Percentiles rank a stretch among this genome's conserved stretches.
Conservation (phyloP, 192 early-diverging fungal genomes). For the Backusella westeae region DNA sequence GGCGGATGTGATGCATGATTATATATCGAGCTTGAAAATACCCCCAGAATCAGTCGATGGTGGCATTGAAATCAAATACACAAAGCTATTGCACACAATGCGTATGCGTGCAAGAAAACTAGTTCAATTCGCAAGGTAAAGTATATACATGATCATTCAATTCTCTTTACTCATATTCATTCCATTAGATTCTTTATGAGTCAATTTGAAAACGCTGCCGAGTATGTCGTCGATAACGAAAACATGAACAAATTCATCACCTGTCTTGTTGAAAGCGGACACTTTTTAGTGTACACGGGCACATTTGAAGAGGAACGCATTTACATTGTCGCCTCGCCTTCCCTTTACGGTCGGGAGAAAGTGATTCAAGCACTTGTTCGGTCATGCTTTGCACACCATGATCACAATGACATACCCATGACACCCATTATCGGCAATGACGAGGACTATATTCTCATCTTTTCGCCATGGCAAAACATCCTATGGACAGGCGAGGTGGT, state of each 20-base stretch:
- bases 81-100: slow-evolving; percentile 62
- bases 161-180: no score
- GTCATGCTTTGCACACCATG: slow-evolving; percentile 26
- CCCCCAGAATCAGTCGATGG: slow-evolving; percentile 30
- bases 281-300: slow-evolving; percentile 72
- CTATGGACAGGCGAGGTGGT: slow-evolving; percentile 55
- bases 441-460: slow-evolving; percentile 57
- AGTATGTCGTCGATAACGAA: slow-evolving; percentile 66
- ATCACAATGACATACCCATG: neutral
- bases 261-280: slow-evolving; percentile 63
- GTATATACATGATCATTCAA: no score
- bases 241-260: slow-evolving; percentile 55
- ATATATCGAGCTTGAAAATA: slow-evolving; percentile 41
- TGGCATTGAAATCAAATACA: slow-evolving; percentile 52
- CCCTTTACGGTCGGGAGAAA: slow-evolving; percentile 19
- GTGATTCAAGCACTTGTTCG: slow-evolving; percentile 19
- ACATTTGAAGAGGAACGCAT: slow-evolving; percentile 66
- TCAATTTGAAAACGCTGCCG: slow-evolving; percentile 69
- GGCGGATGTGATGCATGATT: slow-evolving; percentile 47
- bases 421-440: neutral
- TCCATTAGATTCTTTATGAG: slow-evolving; percentile 40
- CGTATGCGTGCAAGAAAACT: slow-evolving; percentile 63
- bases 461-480: slow-evolving; percentile 59
- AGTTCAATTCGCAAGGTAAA: slow-evolving; percentile 58
- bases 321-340: slow-evolving; percentile 73